Evolutionary conservation across 1,284 basidiomycete species (phyloP).

Genomic region (Tremellales sp.): DNA sequence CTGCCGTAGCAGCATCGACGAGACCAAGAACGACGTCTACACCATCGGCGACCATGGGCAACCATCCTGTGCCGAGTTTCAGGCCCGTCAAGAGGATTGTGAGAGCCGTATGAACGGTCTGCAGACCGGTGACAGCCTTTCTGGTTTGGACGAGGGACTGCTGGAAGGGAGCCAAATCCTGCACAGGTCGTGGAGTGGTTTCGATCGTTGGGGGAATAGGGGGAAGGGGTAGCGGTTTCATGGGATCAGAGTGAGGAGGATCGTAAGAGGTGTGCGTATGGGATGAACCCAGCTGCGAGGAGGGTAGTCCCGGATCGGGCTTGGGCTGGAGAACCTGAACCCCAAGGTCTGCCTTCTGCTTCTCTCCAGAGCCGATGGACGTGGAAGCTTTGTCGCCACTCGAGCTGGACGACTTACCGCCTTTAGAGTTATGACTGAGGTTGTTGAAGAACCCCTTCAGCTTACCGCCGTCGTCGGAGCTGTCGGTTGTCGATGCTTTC

Average conservation of each 20-base stretch:
- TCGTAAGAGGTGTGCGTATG: too few species aligned
- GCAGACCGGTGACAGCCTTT: conserved; percentile 16
- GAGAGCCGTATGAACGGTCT: conserved; percentile 13
- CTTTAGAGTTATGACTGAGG: too few species aligned
- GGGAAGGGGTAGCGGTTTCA: background rate
- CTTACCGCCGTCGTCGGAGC: background rate
- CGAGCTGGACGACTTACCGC: too few species aligned
- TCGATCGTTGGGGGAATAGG: background rate
- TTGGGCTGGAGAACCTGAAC: too few species aligned
- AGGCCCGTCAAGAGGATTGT: conserved; percentile 8
- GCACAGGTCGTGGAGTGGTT: background rate
- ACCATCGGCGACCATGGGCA: conserved; percentile 26
- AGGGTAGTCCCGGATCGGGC: too few species aligned
- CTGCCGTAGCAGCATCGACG: conserved; percentile 16
- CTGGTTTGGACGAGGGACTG: conserved; percentile 13
- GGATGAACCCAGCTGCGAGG: too few species aligned
- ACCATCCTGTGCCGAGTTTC: conserved; percentile 13
- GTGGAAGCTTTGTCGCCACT: too few species aligned
- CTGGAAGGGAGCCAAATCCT: conserved; percentile 3
- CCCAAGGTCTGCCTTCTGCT: too few species aligned
- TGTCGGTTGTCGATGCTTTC: too few species aligned
- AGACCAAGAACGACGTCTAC: conserved; percentile 18
- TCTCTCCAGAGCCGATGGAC: too few species aligned
- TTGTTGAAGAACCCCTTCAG: conserved; percentile 12
- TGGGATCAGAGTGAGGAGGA: too few species aligned